Base-by-base conservation (phyloP, 2,329 filamentous ascomycete genomes). In the Pochonia chlamydosporia region DNA sequence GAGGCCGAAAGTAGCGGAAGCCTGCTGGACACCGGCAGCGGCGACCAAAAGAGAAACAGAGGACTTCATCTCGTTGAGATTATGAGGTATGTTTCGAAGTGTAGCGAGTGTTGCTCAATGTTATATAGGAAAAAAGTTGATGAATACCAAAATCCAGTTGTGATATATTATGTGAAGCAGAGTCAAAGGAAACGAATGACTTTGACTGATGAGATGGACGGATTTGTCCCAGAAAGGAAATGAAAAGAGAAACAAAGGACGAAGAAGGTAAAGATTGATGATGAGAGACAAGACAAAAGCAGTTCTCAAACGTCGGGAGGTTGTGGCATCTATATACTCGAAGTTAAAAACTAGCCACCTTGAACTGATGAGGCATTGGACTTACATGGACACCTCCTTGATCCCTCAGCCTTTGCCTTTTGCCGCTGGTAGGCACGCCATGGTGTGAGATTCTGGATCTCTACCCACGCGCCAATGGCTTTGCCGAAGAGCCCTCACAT, bases 121-220 rank as follows among this genome's bases (percentile, higher is more conserved):
- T 23, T 3, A 14, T 5, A 10, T 23, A 14, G 4, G 20, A 21
- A 14, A 11, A 8, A 39, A 23, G 11, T 13, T 23, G 9, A 8
- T 3, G 23, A 30, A 47, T 49, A 43, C 40, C 44, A 43, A 23
- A 44, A 41, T 16, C 47, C 47, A 44, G 64, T 50, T 50, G 47
- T 53, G 56, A 63, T 64, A 49, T 51, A 42, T 54, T 46, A 58
- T 59, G 56, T 57, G 57, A 55, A 52, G 40, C 54, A 46, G 54
- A 52, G 56, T 56, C 65, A 73, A 77, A 78, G 73, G 65, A 70
- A 80, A 71, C 73, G 76, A 80, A 73, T 78, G 76, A 72, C 71
- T 74, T 74, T 76, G 71, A 65, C 65, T 57, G 16, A 23, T 16
- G 31, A 23, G 7, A 13, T 25, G 31, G 42, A 24, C 30, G 23